Evolutionary conservation across 306 rosid genomes (phyloP).

Genomic region (Prunus persica): DNA sequence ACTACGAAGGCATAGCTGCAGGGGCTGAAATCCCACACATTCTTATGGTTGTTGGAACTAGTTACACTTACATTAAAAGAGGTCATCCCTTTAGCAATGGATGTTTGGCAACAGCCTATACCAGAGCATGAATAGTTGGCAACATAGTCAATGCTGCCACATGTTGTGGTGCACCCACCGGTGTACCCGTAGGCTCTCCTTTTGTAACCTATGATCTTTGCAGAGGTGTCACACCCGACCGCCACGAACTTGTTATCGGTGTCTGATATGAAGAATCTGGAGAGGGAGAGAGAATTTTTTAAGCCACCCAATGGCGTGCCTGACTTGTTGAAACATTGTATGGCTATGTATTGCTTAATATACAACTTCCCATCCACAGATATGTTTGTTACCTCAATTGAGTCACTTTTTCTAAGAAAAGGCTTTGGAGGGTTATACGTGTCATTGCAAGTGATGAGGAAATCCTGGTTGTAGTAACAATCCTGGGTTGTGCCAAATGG

Average conservation of each 20-base stretch:
- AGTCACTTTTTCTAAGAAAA: background rate
- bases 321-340: background rate
- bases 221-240: slow-evolving; percentile 36
- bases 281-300: fast-evolving
- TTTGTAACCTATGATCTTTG: fast-evolving
- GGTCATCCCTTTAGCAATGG: slow-evolving; percentile 10
- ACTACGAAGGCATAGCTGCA: slow-evolving; percentile 37
- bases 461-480: background rate
- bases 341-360: background rate
- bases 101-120: slow-evolving; percentile 38
- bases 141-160: background rate
- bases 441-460: slow-evolving; percentile 12
- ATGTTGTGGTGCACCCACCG: slow-evolving; percentile 28
- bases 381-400: slow-evolving; percentile 12
- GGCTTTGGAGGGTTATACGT: background rate
- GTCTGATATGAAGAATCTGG: slow-evolving; percentile 10
- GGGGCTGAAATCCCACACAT: background rate
- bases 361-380: slow-evolving; percentile 13
- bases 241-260: slow-evolving; percentile 23
- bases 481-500: slow-evolving; percentile 34
- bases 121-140: slow-evolving; percentile 28
- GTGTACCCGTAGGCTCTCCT: background rate
- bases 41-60: fast-evolving
- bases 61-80: fast-evolving
- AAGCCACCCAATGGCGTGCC: fast-evolving